Percentiles rank a stretch among this genome's conserved stretches.
phyloP scores from a whole-genome alignment of 2,329 filamentous ascomycete genomes.

The Microcera coccophila region DNA sequence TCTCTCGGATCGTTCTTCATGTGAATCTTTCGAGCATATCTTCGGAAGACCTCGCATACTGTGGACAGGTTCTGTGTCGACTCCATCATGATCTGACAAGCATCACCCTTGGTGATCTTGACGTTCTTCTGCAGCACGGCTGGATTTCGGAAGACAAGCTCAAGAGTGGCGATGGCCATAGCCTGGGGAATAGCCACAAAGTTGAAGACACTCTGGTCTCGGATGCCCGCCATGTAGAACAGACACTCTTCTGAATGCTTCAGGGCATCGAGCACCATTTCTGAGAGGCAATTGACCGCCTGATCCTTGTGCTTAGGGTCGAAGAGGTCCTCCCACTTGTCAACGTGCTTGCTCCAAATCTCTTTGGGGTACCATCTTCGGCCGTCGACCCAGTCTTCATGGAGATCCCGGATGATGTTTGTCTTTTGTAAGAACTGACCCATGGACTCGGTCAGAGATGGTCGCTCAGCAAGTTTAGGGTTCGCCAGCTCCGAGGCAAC shows the following conservation, averaged over 20 bases:
- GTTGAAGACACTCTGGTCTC: conserved; percentile 98
- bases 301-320: conserved; percentile 71
- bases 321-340: conserved; percentile 86
- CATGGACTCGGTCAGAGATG: conserved; percentile 88
- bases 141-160: conserved; percentile 88
- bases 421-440: conserved; percentile 96
- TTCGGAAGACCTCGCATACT: conserved; percentile 77
- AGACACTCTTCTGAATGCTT: conserved; percentile 86
- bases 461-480: conserved; percentile 72
- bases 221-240: conserved; percentile 94
- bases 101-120: conserved; percentile 95
- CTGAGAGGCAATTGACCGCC: conserved; percentile 80
- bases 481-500: conserved; percentile 85
- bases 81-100: conserved; percentile 86
- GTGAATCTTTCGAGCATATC: conserved; percentile 75
- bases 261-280: conserved; percentile 90
- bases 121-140: conserved; percentile 80
- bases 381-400: conserved; percentile 83
- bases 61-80: conserved; percentile 85
- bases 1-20: conserved; percentile 93
- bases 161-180: conserved; percentile 95
- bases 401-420: conserved; percentile 95
- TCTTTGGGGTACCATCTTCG: conserved; percentile 93
- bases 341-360: conserved; percentile 94
- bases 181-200: conserved; percentile 94